Percentiles rank a stretch among this genome's conserved stretches.
These are phyloP conservation scores for Microsporum audouinii DNA, from an alignment of 2,329 filamentous ascomycete species.

Conservation along the genomic window DNA sequence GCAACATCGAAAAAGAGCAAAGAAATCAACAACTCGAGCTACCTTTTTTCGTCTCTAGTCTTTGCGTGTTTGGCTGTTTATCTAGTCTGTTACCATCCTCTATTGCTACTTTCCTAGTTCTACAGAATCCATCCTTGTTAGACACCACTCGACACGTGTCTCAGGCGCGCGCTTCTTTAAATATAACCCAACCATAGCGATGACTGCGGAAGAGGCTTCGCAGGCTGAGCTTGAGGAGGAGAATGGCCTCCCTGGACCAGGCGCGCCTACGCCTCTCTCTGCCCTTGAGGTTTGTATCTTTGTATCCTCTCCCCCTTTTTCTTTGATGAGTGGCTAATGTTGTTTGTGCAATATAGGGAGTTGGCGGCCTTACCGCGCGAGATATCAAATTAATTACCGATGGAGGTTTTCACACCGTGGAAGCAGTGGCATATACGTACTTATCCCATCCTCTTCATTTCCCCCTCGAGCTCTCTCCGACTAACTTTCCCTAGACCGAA, in stretches of 20 bases:
- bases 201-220: conserved; percentile 47
- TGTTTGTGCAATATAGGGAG: conserved; percentile 47
- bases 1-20: neutral
- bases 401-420: conserved; percentile 88
- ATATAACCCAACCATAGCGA: conserved; percentile 7
- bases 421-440: conserved; percentile 87
- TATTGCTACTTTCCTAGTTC: neutral
- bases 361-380: conserved; percentile 80
- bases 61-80: neutral
- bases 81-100: neutral
- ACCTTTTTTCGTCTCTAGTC: neutral
- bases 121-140: neutral
- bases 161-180: neutral
- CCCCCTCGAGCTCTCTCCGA: neutral
- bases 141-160: neutral
- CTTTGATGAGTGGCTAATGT: neutral
- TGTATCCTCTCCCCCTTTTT: neutral
- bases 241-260: conserved; percentile 62
- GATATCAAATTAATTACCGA: conserved; percentile 90
- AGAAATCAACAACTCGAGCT: neutral
- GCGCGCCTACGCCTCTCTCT: conserved; percentile 79
- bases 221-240: conserved; percentile 63
- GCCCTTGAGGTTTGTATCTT: conserved; percentile 62
- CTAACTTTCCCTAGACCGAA: conserved; percentile 40
- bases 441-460: conserved; percentile 18